Conservation (phyloP, 2,329 filamentous ascomycete species). For the Didymella keratinophila region DNA sequence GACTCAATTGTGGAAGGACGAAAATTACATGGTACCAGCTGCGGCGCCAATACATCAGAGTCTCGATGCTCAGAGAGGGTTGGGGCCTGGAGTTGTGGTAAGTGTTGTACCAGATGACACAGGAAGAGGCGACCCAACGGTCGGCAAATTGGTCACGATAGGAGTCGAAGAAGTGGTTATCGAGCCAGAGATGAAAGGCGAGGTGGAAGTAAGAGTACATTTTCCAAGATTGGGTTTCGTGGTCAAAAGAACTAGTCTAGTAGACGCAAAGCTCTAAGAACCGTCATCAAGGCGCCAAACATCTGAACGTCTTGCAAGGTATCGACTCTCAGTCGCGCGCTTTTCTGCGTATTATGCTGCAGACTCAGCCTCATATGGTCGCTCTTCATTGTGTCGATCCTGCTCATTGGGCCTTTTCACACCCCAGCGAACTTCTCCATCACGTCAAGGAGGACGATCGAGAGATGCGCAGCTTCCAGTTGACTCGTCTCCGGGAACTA, state of each 20-base stretch:
- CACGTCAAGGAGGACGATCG: no score
- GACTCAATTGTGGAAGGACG: neutral
- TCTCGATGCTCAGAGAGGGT: slow-evolving; percentile 30
- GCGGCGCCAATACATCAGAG: neutral
- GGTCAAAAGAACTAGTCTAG: slow-evolving; percentile 31
- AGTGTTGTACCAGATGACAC: slow-evolving; percentile 53
- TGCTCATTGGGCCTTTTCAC: no score
- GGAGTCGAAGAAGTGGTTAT: slow-evolving; percentile 54
- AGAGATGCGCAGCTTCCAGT: no score
- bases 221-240: slow-evolving; percentile 54
- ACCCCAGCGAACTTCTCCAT: no score
- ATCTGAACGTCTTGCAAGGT: neutral
- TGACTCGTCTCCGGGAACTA: no score
- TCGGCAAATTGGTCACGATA: slow-evolving; percentile 47
- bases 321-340: neutral
- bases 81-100: slow-evolving; percentile 42
- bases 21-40: neutral
- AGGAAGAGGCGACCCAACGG: slow-evolving; percentile 49
- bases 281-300: neutral
- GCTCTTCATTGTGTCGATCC: no score
- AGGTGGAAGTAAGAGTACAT: slow-evolving; percentile 49
- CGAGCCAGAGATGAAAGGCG: slow-evolving; percentile 40
- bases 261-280: slow-evolving; percentile 12
- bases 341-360: neutral
- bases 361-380: neutral